Conservation (phyloP, 2,329 filamentous ascomycete species). For the Pestalotiopsis sp. region DNA sequence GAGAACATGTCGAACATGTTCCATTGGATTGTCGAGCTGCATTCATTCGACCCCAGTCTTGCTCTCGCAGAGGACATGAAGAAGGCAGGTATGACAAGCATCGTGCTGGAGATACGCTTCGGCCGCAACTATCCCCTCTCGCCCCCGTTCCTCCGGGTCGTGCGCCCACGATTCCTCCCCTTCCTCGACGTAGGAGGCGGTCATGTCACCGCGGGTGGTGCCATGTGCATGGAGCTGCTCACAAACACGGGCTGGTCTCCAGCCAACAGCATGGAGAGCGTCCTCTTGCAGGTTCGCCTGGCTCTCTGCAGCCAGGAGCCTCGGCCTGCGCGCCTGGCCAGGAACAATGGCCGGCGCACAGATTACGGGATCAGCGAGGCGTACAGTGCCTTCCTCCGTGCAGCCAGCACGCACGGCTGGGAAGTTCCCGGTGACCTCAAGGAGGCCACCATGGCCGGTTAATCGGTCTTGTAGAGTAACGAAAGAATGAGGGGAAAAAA, state of each 20-base stretch:
- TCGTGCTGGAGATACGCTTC: constrained; percentile 84
- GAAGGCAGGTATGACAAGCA: constrained; percentile 58
- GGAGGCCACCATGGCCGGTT: constrained; percentile 23
- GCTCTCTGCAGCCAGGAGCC: constrained; percentile 73
- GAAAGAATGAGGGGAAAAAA: background rate
- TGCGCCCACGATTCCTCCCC: constrained; percentile 77
- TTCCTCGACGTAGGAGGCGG: constrained; percentile 78
- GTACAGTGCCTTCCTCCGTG: constrained; percentile 71
- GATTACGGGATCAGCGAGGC: constrained; percentile 75
- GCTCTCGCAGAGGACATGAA: constrained; percentile 79
- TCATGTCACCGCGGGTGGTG: constrained; percentile 82
- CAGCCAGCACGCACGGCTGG: constrained; percentile 74
- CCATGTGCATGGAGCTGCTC: constrained; percentile 82
- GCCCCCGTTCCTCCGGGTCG: constrained; percentile 83
- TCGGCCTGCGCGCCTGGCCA: constrained; percentile 68
- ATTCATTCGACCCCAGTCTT: constrained; percentile 72
- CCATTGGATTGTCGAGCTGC: constrained; percentile 89
- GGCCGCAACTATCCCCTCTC: constrained; percentile 73
- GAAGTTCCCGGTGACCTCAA: constrained; percentile 65
- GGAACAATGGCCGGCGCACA: background rate
- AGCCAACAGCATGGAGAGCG: constrained; percentile 72
- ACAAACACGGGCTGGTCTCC: constrained; percentile 84
- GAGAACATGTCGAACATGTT: constrained; percentile 73
- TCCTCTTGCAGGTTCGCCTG: constrained; percentile 79
- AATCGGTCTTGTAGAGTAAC: background rate